A percentile compares a stretch with the other conserved stretches of the same genome.
phyloP scores from a whole-genome alignment of 768 basidiomycete species.

The Ramaria rubella region DNA sequence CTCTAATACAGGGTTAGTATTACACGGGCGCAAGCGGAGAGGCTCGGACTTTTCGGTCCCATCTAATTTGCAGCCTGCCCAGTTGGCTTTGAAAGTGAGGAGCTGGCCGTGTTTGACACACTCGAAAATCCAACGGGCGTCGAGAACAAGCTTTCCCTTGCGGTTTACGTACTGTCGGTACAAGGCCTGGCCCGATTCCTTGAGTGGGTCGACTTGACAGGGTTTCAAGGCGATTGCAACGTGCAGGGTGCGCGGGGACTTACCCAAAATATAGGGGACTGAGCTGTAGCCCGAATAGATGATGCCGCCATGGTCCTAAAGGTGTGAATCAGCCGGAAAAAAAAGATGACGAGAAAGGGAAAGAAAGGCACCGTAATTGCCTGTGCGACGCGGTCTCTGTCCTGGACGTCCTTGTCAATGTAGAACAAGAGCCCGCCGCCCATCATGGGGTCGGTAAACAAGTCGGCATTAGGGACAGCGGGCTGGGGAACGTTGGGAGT shows the following conservation, averaged over 20 bases:
- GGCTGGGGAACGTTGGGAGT: background rate
- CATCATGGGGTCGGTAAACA: constrained; percentile 81
- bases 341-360: constrained; percentile 6
- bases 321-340: background rate
- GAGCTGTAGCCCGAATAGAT: constrained; percentile 72
- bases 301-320: constrained; percentile 69
- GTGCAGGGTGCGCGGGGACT: constrained; percentile 19
- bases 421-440: constrained; percentile 70
- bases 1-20: background rate
- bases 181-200: constrained; percentile 72
- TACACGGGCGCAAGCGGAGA: background rate
- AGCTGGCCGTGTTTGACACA: constrained; percentile 64
- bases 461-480: constrained; percentile 22
- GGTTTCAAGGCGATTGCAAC: constrained; percentile 1
- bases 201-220: constrained; percentile 64
- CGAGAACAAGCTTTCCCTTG: constrained; percentile 72
- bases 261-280: constrained; percentile 75
- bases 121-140: constrained; percentile 68
- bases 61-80: constrained; percentile 75
- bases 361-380: constrained; percentile 54
- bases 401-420: constrained; percentile 73
- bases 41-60: constrained; percentile 64
- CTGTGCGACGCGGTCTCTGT: constrained; percentile 56
- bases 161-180: constrained; percentile 75
- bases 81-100: constrained; percentile 69